phyloP scores from a whole-genome alignment of 2,329 filamentous ascomycete genomes.

The Aureobasidium sp. region DNA sequence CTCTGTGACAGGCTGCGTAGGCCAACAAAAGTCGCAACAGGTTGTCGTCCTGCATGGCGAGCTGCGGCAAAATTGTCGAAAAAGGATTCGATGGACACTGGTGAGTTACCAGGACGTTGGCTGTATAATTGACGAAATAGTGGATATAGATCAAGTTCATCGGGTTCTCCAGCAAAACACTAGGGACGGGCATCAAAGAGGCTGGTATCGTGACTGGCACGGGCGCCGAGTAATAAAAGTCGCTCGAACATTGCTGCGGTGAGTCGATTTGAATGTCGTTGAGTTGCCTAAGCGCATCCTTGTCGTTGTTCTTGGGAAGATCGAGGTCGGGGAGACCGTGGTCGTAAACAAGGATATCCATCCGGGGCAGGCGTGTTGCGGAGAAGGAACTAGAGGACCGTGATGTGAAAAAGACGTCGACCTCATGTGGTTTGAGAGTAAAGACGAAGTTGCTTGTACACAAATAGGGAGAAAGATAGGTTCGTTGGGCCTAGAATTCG shows the following conservation, averaged over 20 bases:
- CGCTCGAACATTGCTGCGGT: background rate
- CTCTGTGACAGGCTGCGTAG: conserved; percentile 74
- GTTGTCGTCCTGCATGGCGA: conserved; percentile 62
- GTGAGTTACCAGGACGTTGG: conserved; percentile 55
- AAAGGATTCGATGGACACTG: conserved; percentile 55
- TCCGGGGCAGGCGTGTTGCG: background rate
- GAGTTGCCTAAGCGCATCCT: background rate
- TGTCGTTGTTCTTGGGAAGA: conserved; percentile 9
- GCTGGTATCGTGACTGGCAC: conserved; percentile 57
- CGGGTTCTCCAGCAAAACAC: conserved; percentile 56
- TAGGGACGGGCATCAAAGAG: conserved; percentile 47
- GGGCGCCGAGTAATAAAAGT: conserved; percentile 59
- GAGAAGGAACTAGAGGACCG: background rate
- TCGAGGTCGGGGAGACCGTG: conserved; percentile 10
- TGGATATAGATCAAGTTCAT: conserved; percentile 74
- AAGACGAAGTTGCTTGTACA: background rate
- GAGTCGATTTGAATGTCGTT: conserved; percentile 6
- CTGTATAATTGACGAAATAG: conserved; percentile 72
- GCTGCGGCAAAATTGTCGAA: conserved; percentile 52
- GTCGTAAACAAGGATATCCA: conserved; percentile 10
- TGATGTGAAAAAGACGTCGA: background rate
- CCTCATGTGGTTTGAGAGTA: background rate
- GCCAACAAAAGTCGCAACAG: conserved; percentile 69
- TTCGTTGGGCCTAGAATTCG: conserved; percentile 6
- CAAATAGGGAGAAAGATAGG: background rate